These are phyloP conservation scores for Hypoxylon rickii DNA, from an alignment of 495 filamentous ascomycete species.

Conservation along the genomic window DNA sequence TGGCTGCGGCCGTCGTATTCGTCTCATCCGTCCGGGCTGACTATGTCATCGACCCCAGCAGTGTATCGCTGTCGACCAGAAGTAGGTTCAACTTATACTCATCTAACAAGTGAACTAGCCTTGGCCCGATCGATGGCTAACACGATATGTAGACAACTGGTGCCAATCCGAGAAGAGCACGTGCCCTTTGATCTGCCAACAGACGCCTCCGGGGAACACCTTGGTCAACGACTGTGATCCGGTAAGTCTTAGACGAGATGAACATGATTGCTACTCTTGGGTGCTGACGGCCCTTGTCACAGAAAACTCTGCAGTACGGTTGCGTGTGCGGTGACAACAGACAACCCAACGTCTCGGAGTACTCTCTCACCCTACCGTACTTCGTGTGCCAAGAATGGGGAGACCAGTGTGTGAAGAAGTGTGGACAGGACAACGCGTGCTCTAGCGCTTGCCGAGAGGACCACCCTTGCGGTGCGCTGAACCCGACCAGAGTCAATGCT, in stretches of 20 bases:
- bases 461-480: slow-evolving; percentile 80
- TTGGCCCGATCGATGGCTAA: slow-evolving; percentile 30
- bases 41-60: slow-evolving; percentile 63
- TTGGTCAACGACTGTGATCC: slow-evolving; percentile 69
- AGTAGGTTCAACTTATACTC: slow-evolving; percentile 37
- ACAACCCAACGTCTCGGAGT: slow-evolving; percentile 78
- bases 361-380: slow-evolving; percentile 85
- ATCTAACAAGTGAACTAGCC: neutral
- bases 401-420: slow-evolving; percentile 69
- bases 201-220: slow-evolving; percentile 58
- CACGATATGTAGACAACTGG: slow-evolving; percentile 61
- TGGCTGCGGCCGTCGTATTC: slow-evolving; percentile 52
- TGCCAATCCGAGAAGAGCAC: slow-evolving; percentile 66
- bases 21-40: slow-evolving; percentile 47
- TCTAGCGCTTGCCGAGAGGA: slow-evolving; percentile 65
- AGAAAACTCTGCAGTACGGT: slow-evolving; percentile 69
- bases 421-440: slow-evolving; percentile 63
- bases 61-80: slow-evolving; percentile 53
- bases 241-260: slow-evolving; percentile 54
- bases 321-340: slow-evolving; percentile 77
- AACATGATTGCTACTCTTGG: neutral
- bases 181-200: slow-evolving; percentile 81
- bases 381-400: slow-evolving; percentile 76
- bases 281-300: slow-evolving; percentile 16
- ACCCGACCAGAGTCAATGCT: slow-evolving; percentile 67